phyloP scores from a whole-genome alignment of 306 rosid genomes.

The Cicer chorassanicum region DNA sequence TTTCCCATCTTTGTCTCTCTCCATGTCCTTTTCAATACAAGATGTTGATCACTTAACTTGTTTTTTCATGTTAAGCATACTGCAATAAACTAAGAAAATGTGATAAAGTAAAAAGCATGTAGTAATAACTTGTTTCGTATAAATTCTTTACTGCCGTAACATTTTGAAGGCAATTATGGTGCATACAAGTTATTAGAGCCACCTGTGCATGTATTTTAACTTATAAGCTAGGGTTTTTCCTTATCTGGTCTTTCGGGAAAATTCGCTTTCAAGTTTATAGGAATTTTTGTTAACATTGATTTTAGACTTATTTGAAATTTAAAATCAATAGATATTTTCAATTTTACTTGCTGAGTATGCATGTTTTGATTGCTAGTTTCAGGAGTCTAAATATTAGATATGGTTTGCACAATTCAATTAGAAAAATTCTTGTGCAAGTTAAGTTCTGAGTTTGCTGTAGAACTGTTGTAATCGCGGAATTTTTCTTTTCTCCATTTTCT shows the following conservation, averaged over 20 bases:
- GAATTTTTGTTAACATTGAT: background rate
- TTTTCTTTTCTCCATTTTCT: slow-evolving; percentile 11
- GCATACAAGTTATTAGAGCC: slow-evolving; percentile 13
- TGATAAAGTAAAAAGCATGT: background rate
- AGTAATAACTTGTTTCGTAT: slow-evolving; percentile 24
- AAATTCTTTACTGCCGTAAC: slow-evolving; percentile 10
- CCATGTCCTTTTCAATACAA: slow-evolving; percentile 4
- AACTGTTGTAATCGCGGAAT: slow-evolving; percentile 24
- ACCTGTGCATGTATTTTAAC: background rate
- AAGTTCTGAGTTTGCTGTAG: slow-evolving; percentile 10
- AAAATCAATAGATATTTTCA: slow-evolving; percentile 19
- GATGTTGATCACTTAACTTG: slow-evolving; percentile 31
- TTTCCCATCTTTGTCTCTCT: background rate
- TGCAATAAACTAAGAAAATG: slow-evolving; percentile 14
- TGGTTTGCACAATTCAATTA: slow-evolving; percentile 12
- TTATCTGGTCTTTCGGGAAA: background rate
- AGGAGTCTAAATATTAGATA: background rate
- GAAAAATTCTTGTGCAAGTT: background rate
- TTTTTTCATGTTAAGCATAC: background rate
- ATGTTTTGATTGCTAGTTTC: slow-evolving; percentile 17
- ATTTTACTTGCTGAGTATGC: slow-evolving; percentile 30
- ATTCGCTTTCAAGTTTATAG: background rate
- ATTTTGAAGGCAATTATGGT: slow-evolving; percentile 9
- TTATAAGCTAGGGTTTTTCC: background rate
- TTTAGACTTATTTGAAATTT: slow-evolving; percentile 28